A percentile compares a stretch with the other conserved stretches of the same genome.
Conservation (phyloP, 208 protist genomes). For the Wallacemonas collosoma region DNA sequence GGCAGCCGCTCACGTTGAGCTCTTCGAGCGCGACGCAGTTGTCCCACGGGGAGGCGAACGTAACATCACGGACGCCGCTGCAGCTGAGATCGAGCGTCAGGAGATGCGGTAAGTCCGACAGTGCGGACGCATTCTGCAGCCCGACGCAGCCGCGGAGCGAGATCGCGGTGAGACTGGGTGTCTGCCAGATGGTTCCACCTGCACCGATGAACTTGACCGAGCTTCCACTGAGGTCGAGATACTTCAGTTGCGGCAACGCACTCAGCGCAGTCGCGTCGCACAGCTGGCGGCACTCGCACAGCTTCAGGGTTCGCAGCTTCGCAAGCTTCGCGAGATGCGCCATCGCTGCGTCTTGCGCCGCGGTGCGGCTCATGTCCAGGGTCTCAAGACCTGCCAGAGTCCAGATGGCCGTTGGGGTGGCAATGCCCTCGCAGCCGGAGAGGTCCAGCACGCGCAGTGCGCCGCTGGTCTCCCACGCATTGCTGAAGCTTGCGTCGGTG, state of each 20-base stretch:
- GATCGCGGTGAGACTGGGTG: conserved; percentile 19
- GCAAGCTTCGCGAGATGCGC: conserved; percentile 8
- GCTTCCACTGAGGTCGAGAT: conserved; percentile 33
- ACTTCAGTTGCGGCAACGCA: conserved; percentile 22
- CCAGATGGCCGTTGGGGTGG: conserved; percentile 3
- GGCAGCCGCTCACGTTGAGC: conserved; percentile 16
- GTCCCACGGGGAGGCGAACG: conserved; percentile 18
- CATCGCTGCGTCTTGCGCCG: conserved; percentile 4
- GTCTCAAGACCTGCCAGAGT: conserved; percentile 18
- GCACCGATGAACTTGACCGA: conserved; percentile 17
- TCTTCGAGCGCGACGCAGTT: conserved; percentile 15
- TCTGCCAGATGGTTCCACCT: conserved; percentile 15
- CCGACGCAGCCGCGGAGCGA: conserved; percentile 14
- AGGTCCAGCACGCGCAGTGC: conserved; percentile 22
- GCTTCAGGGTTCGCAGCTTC: conserved; percentile 24
- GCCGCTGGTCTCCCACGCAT: conserved; percentile 6
- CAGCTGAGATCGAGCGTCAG: conserved; percentile 19
- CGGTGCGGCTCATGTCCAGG: conserved; percentile 23
- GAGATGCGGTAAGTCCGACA: conserved; percentile 22
- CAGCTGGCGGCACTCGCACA: conserved; percentile 32
- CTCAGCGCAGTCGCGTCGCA: conserved; percentile 31
- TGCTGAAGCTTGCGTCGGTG: conserved; percentile 29
- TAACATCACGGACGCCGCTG: conserved; percentile 7
- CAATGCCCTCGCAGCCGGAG: conserved; percentile 19
- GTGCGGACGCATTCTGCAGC: conserved; percentile 7